Evolutionary conservation across 1,284 basidiomycete genomes (phyloP).

Genomic region (Fomes fomentarius): DNA sequence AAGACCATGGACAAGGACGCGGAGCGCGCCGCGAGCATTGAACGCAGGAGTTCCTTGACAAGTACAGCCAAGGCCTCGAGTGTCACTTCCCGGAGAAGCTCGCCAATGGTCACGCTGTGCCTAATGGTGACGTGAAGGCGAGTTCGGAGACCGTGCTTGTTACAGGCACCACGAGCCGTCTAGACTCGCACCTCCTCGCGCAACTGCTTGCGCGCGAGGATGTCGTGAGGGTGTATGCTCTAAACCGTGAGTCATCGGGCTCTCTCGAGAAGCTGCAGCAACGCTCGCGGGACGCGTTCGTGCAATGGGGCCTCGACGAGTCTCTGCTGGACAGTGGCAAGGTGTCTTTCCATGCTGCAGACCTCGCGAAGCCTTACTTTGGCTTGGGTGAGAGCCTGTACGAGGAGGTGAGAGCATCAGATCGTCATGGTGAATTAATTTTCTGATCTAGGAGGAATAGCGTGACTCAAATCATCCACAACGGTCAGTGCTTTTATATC

Average conservation of each 20-base stretch:
- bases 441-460: background rate
- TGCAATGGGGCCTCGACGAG: constrained; percentile 24
- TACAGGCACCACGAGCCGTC: constrained; percentile 40
- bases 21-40: constrained; percentile 9
- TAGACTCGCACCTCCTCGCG: constrained; percentile 36
- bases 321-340: constrained; percentile 8
- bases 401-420: constrained; percentile 14
- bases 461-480: constrained; percentile 38
- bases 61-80: constrained; percentile 29
- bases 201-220: constrained; percentile 25
- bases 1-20: constrained; percentile 7
- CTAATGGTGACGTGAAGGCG: background rate
- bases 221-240: constrained; percentile 35
- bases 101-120: background rate
- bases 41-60: constrained; percentile 28
- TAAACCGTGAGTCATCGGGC: constrained; percentile 32
- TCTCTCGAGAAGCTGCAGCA: constrained; percentile 7
- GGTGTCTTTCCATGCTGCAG: constrained; percentile 17
- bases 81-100: background rate
- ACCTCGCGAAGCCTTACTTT: constrained; percentile 16
- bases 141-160: constrained; percentile 33
- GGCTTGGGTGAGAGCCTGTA: constrained; percentile 16
- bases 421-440: background rate
- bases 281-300: constrained; percentile 33
- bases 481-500: constrained; percentile 23